Percentiles rank a stretch among this genome's conserved stretches.
These are phyloP conservation scores for Excoecaria agallocha DNA, from an alignment of 345 rosid species.

Conservation along the genomic window DNA sequence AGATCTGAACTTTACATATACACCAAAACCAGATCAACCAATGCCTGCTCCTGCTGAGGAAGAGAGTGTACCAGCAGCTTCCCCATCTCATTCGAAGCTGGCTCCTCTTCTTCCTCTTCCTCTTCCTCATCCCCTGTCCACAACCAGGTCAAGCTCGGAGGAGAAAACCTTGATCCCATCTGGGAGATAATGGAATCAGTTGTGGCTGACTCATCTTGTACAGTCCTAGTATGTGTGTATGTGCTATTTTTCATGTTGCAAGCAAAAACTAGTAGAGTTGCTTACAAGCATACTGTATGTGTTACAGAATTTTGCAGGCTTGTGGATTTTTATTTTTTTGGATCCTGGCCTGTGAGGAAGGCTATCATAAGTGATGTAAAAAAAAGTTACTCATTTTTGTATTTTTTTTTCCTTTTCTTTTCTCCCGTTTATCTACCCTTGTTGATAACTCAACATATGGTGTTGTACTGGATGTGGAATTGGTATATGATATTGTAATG, in stretches of 20 bases:
- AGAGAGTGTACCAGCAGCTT: conserved; percentile 19
- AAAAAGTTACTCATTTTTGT: conserved; percentile 22
- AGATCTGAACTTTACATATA: conserved; percentile 71
- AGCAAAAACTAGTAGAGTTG: conserved; percentile 17
- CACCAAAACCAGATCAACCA: conserved; percentile 43
- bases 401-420: neutral
- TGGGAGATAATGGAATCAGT: conserved; percentile 38
- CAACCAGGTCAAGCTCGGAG: conserved; percentile 21
- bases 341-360: conserved; percentile 37
- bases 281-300: neutral
- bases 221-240: conserved; percentile 24
- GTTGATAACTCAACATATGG: neutral
- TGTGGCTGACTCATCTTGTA: conserved; percentile 24
- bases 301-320: conserved; percentile 34
- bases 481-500: neutral
- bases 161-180: conserved; percentile 42
- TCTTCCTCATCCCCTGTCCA: conserved; percentile 22
- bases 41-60: conserved; percentile 27
- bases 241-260: conserved; percentile 8
- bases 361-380: conserved; percentile 17
- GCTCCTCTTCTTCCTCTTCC: conserved; percentile 31
- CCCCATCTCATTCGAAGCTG: conserved; percentile 16
- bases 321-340: conserved; percentile 43
- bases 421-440: neutral
- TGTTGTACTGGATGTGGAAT: neutral